These are phyloP conservation scores for Eucalyptus dawsonii DNA, from an alignment of 345 rosid genomes.

Conservation along the genomic window DNA sequence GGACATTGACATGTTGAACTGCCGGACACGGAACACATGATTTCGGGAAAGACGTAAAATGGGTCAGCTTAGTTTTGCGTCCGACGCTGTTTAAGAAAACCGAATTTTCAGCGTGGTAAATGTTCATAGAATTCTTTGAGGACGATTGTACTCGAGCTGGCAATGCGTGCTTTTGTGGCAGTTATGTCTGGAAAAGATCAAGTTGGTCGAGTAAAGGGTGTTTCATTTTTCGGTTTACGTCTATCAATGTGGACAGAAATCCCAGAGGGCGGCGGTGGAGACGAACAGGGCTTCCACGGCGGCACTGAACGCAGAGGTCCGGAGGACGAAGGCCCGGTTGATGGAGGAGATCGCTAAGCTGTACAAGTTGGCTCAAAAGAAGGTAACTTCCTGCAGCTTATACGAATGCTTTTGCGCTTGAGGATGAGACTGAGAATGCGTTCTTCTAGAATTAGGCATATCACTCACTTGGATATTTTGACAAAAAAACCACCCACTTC, in stretches of 20 bases:
- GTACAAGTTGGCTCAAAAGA: conserved; percentile 47
- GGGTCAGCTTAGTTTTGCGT: background rate
- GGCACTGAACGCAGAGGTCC: conserved; percentile 73
- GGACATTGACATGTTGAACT: background rate
- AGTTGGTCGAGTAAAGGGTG: background rate
- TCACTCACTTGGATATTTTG: background rate
- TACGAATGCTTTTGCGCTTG: background rate
- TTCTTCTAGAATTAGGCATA: background rate
- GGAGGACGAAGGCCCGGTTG: conserved; percentile 57
- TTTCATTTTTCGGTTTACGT: background rate
- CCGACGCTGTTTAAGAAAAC: background rate
- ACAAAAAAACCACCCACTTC: background rate
- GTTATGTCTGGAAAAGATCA: background rate
- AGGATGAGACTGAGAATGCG: background rate
- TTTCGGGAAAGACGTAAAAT: background rate
- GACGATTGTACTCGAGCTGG: background rate
- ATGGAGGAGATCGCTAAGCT: conserved; percentile 61
- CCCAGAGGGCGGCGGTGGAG: conserved; percentile 43
- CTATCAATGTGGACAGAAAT: conserved; percentile 29
- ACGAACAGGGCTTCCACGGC: conserved; percentile 52
- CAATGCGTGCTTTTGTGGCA: background rate
- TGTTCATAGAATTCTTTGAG: background rate
- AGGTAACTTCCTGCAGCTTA: conserved; percentile 17
- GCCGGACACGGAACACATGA: background rate
- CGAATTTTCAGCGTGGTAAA: background rate